phyloP scores from a whole-genome alignment of 441 rosid genomes.

The Flueggea neowawraea region DNA sequence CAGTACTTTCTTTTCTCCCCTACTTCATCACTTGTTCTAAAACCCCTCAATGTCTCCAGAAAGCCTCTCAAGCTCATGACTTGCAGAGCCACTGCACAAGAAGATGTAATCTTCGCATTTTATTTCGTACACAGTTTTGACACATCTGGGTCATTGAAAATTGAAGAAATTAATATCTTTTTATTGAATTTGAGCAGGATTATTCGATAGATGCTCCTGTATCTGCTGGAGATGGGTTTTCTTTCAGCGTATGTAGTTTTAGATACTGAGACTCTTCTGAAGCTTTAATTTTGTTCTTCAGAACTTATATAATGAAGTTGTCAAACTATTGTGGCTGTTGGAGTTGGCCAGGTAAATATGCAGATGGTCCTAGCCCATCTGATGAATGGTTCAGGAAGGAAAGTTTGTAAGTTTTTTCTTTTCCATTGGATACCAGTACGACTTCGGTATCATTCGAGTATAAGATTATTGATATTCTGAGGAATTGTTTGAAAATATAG shows the following conservation, averaged over 20 bases:
- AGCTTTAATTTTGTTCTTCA: background rate
- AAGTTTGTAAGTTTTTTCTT: slow-evolving; percentile 44
- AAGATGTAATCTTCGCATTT: slow-evolving; percentile 31
- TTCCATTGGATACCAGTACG: no score
- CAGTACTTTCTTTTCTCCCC: slow-evolving; percentile 11
- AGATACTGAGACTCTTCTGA: background rate
- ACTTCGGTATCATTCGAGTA: no score
- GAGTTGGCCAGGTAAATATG: slow-evolving; percentile 63
- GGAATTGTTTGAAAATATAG: background rate
- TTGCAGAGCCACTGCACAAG: slow-evolving; percentile 40
- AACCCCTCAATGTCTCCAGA: slow-evolving; percentile 14
- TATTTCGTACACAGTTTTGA: background rate
- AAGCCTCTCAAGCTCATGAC: slow-evolving; percentile 24
- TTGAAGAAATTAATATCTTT: background rate
- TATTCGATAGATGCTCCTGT: slow-evolving; percentile 83
- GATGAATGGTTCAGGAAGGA: slow-evolving; percentile 88
- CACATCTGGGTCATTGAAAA: background rate
- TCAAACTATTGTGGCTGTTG: no score
- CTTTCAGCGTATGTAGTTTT: slow-evolving; percentile 75
- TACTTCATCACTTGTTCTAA: slow-evolving; percentile 12
- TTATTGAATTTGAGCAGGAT: slow-evolving; percentile 39
- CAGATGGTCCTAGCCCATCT: slow-evolving; percentile 73
- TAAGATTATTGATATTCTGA: no score
- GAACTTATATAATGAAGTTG: no score
- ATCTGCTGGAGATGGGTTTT: slow-evolving; percentile 90